Evolutionary conservation across 805 yeast genomes (phyloP), one percentile per base, ranked within the genome.

Genomic region (Saccharomycodes ludwigii): DNA sequence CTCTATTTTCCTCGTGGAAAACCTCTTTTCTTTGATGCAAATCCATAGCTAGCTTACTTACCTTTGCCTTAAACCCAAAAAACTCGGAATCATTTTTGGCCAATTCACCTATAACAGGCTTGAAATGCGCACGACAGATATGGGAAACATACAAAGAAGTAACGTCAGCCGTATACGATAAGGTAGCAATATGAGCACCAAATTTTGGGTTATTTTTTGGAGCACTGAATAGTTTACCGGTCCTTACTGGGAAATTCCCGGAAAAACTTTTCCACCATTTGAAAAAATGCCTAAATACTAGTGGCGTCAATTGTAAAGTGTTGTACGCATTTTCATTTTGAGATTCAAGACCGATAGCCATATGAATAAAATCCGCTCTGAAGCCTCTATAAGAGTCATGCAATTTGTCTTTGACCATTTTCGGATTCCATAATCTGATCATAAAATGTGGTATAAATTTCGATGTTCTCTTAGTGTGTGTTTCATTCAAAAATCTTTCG

Each of bases 241-340:
- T 65, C 31, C 93, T 67, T 11, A 84, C 68, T 0, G 97, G 95
- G 14, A 86, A 60, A 34, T 77, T 75, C 17, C 88, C 77, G n/a
- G 77, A 68, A 53, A 88, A 88, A 41, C 81, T 66, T 21, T 58
- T 56, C 94, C 95, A 86, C 97, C 97, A 91, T 4, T 54, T 48
- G 46, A 73, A 74, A 57, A 91, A 85, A 37, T 74, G 79, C 6
- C 58, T 49, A 41, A 88, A 63, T 0, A 76, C 67, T 4, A 60
- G 61, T 2, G 95, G 94, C 3, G 85, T 66, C 32, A 88, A 56
- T 48, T 86, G 94, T 27, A 81, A 66, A 1, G 85, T 64, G 54
- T 86, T 88, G 43, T 75, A 74, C 8, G 73, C 61, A 5, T 42
- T 35, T 9, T 48, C 39, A 4, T 43, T 36, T n/a, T 47, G 48